Base-by-base conservation (phyloP, 306 rosid species). In the Castanea mollissima region DNA sequence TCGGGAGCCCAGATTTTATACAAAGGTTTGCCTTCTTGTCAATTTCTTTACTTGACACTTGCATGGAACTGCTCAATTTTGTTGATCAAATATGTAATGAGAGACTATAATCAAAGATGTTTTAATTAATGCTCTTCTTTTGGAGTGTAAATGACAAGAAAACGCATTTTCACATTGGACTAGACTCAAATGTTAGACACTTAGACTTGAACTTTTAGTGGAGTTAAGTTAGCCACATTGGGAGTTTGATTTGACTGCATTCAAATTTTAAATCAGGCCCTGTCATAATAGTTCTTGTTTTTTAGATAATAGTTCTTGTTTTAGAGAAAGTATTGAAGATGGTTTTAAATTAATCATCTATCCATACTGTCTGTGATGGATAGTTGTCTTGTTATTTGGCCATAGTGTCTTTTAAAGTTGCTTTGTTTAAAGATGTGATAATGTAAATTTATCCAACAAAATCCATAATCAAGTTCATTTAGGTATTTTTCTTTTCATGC, bases 1-100 rank as follows among this genome's bases (percentile, higher is more conserved):
- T 80, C 86, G 99, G 83, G 94, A 93, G 73, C 99, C 99, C 59
- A 86, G 98, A 74, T 93, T 85, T 82, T 95, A 95, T 85, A 92
- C 97, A 29, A 95, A 88, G 98, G 99, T 92, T 84, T 86, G 82
- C 73, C 69, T 76, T 78, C 80, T 78, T 19, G 3, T 18, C 68
- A 34, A 35, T 67, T 67, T 34, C 1, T 67, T 67, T 35, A 67
- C 8, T 29, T 0, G 16, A 29, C 18, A 15, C 41, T 27, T 5
- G 41, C 7, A 15, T 0, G 12, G 69, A 29, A 44, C 69, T 63
- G 69, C 5, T 29, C 4, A 14, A 15, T 27, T 63, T 63, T 63
- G 20, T 59, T 49, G 32, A 21, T n/a, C 14, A 23, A 59, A 23
- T 59, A 12, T 21, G 31, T 5, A 5, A 59, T 21, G 65, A 2